phyloP scores from a whole-genome alignment of 805 yeast species.

The Candida ascalaphidarum region DNA sequence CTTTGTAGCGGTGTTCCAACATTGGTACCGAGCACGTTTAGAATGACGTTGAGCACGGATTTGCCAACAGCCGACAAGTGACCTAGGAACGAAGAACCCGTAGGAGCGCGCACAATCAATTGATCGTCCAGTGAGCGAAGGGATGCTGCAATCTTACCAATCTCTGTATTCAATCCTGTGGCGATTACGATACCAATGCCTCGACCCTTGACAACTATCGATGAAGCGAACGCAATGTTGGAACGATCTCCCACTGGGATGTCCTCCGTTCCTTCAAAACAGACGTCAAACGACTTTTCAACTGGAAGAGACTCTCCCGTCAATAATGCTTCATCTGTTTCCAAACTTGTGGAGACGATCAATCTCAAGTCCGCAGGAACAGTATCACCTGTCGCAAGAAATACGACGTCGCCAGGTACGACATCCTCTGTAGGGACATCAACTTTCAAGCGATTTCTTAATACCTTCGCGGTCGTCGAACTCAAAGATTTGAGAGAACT shows the following conservation, averaged over 20 bases:
- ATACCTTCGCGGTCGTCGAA: conserved; percentile 63
- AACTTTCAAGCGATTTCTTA: conserved; percentile 48
- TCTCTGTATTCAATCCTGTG: conserved; percentile 68
- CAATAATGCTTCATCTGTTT: conserved; percentile 59
- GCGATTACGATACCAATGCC: conserved; percentile 59
- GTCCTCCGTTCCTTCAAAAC: too few species aligned
- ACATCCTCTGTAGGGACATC: conserved; percentile 51
- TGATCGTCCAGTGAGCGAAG: conserved; percentile 27
- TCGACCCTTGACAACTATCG: conserved; percentile 67
- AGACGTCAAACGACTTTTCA: conserved; percentile 44
- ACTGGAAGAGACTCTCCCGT: conserved; percentile 65
- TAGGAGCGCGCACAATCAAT: conserved; percentile 35
- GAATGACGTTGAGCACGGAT: conserved; percentile 47
- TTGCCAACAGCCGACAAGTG: background rate
- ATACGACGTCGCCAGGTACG: conserved; percentile 68
- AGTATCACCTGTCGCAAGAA: conserved; percentile 62
- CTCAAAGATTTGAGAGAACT: conserved; percentile 58
- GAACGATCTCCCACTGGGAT: conserved; percentile 67
- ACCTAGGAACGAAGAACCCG: conserved; percentile 14
- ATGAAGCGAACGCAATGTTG: conserved; percentile 64
- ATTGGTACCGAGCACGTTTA: conserved; percentile 65
- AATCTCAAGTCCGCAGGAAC: conserved; percentile 68
- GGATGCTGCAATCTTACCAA: conserved; percentile 56
- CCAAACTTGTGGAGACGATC: conserved; percentile 51
- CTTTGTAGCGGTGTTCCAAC: conserved; percentile 80